phyloP scores from a whole-genome alignment of 2,329 filamentous ascomycete genomes.

The Verruconis gallopava region DNA sequence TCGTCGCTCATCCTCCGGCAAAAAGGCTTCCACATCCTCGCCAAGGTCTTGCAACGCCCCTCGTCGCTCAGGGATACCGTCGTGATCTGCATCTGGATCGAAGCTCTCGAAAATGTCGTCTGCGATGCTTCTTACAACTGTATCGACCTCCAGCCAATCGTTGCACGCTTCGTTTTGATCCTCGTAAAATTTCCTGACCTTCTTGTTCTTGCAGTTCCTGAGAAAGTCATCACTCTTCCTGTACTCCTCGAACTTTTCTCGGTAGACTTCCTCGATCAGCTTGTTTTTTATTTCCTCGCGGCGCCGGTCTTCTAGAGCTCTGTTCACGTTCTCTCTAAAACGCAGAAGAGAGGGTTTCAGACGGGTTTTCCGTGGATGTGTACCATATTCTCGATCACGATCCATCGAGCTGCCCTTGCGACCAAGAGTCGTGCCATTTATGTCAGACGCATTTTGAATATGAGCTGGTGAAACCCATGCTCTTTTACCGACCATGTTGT shows the following conservation, averaged over 20 bases:
- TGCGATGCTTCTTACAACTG: slow-evolving; percentile 41
- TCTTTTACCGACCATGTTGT: slow-evolving; percentile 2
- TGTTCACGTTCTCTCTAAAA: slow-evolving; percentile 19
- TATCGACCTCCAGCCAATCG: slow-evolving; percentile 47
- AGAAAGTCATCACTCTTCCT: slow-evolving; percentile 38
- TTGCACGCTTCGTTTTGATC: slow-evolving; percentile 41
- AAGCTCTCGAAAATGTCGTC: slow-evolving; percentile 49
- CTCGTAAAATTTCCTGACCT: slow-evolving; percentile 41
- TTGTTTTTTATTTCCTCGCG: slow-evolving; percentile 36
- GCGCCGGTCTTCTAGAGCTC: slow-evolving; percentile 32
- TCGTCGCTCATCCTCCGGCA: slow-evolving; percentile 42
- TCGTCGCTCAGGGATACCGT: slow-evolving; percentile 36
- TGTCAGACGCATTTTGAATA: too few species aligned
- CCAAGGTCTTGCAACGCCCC: slow-evolving; percentile 36
- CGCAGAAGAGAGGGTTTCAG: slow-evolving; percentile 1
- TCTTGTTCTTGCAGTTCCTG: slow-evolving; percentile 40
- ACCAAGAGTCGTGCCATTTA: too few species aligned
- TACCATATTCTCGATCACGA: not conserved
- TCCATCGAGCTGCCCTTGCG: not conserved
- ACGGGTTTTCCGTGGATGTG: not conserved
- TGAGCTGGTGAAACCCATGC: slow-evolving; percentile 1
- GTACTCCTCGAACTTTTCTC: slow-evolving; percentile 34
- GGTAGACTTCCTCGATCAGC: slow-evolving; percentile 34
- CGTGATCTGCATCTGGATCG: slow-evolving; percentile 44
- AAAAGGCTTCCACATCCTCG: slow-evolving; percentile 40